Conservation (phyloP, 305 asterid species). For the Rubia balearica region DNA sequence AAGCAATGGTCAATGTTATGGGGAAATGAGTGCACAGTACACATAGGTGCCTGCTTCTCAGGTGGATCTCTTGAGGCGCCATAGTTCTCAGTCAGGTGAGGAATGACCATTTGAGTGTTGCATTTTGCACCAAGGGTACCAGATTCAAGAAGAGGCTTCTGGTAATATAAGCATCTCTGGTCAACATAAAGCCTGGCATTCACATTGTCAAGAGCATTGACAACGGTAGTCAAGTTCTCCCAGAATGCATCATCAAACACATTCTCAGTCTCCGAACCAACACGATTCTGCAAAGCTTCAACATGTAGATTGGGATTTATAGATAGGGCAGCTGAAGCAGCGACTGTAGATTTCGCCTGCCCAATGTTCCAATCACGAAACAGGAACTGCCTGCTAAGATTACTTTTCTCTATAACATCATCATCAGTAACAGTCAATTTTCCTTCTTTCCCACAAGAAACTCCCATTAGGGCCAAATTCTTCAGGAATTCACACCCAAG, state of each 20-base stretch:
- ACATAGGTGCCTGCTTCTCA: conserved; percentile 99
- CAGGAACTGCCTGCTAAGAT: conserved; percentile 89
- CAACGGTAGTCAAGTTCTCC: conserved; percentile 72
- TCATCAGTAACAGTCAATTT: conserved; percentile 83
- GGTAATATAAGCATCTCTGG: conserved; percentile 86
- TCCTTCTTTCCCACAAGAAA: conserved; percentile 64
- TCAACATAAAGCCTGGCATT: conserved; percentile 93
- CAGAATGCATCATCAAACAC: conserved; percentile 81
- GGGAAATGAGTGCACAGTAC: conserved; percentile 93
- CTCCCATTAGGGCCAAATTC: conserved; percentile 92
- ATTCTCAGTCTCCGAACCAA: conserved; percentile 77
- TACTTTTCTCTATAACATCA: conserved; percentile 94
- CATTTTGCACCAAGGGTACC: conserved; percentile 95
- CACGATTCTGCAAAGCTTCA: conserved; percentile 94
- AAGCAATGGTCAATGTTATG: conserved; percentile 94
- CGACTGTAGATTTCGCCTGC: conserved; percentile 94
- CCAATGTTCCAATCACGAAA: conserved; percentile 99
- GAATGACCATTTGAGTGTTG: conserved; percentile 91
- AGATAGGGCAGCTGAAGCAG: conserved; percentile 73
- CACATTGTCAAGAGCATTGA: conserved; percentile 94
- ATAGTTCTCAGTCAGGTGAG: conserved; percentile 86
- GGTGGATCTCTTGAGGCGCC: conserved; percentile 98
- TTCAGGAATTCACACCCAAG: conserved; percentile 92
- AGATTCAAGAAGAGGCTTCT: conserved; percentile 88
- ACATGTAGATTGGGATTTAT: conserved; percentile 54